Percentiles rank a stretch among this genome's conserved stretches.
Conservation (phyloP, 805 yeast genomes). For the Wickerhamomyces rabaulensis region DNA sequence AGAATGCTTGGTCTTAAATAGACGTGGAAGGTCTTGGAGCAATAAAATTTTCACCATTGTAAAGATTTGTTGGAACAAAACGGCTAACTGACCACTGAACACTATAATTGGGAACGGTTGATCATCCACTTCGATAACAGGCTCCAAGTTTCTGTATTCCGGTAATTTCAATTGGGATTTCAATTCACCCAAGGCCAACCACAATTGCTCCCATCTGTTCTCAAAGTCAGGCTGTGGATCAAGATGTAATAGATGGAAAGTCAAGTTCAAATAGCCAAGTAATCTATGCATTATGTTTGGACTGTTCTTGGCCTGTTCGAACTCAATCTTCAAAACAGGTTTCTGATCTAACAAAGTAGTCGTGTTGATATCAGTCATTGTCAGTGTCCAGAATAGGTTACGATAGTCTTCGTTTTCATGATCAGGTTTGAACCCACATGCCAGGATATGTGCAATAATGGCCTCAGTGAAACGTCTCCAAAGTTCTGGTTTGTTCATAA, state of each 20-base stretch:
- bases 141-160: background rate
- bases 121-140: slow-evolving; percentile 18
- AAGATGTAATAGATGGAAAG: slow-evolving; percentile 4
- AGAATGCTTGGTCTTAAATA: slow-evolving; percentile 17
- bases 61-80: slow-evolving; percentile 28
- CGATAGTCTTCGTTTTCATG: background rate
- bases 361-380: background rate
- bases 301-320: background rate
- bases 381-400: background rate
- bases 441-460: background rate
- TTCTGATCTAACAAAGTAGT: background rate
- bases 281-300: slow-evolving; percentile 1
- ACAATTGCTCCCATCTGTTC: slow-evolving; percentile 30
- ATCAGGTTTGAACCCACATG: background rate
- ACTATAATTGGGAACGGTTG: slow-evolving; percentile 31
- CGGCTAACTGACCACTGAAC: slow-evolving; percentile 26
- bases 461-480: background rate
- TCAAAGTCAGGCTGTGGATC: slow-evolving; percentile 22
- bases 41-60: slow-evolving; percentile 29
- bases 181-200: slow-evolving; percentile 25
- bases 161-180: slow-evolving; percentile 15
- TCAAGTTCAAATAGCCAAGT: slow-evolving; percentile 4
- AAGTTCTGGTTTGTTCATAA: background rate
- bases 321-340: background rate
- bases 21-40: slow-evolving; percentile 33